phyloP scores from a whole-genome alignment of 176 grass and related monocot species.

The Musa itinerans region DNA sequence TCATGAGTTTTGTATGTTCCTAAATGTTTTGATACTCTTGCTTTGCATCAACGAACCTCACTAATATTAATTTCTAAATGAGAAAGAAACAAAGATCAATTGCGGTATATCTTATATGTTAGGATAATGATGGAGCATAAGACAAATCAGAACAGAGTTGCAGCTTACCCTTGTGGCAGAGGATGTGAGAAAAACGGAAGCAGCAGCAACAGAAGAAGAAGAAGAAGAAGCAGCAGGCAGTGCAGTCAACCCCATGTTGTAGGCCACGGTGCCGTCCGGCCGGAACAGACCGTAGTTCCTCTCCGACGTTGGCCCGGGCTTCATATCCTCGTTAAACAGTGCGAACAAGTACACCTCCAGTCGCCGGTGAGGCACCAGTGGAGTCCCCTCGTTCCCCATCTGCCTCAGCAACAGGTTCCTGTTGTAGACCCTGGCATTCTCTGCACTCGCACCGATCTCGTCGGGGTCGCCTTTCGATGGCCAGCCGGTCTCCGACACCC shows the following conservation, averaged over 20 bases:
- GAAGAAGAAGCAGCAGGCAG: background rate
- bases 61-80: too few relatives aligned
- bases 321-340: constrained; percentile 89
- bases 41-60: constrained; percentile 2
- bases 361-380: constrained; percentile 43
- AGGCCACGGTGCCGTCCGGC: constrained; percentile 69
- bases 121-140: too few relatives aligned
- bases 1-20: too few relatives aligned
- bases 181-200: constrained; percentile 49
- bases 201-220: constrained; percentile 15
- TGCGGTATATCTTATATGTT: too few relatives aligned
- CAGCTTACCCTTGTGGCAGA: constrained; percentile 25
- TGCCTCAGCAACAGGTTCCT: constrained; percentile 67
- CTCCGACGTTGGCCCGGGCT: constrained; percentile 70
- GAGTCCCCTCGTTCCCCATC: constrained; percentile 61
- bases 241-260: constrained; percentile 53
- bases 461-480: constrained; percentile 71
- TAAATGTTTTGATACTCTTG: background rate
- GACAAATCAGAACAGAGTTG: too few relatives aligned
- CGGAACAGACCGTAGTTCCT: constrained; percentile 77
- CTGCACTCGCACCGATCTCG: constrained; percentile 63
- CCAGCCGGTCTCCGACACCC: constrained; percentile 92
- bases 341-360: constrained; percentile 89
- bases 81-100: too few relatives aligned
- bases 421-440: constrained; percentile 72